These are phyloP conservation scores for Eucalyptus curtisii DNA, from an alignment of 345 rosid genomes.

Conservation along the genomic window DNA sequence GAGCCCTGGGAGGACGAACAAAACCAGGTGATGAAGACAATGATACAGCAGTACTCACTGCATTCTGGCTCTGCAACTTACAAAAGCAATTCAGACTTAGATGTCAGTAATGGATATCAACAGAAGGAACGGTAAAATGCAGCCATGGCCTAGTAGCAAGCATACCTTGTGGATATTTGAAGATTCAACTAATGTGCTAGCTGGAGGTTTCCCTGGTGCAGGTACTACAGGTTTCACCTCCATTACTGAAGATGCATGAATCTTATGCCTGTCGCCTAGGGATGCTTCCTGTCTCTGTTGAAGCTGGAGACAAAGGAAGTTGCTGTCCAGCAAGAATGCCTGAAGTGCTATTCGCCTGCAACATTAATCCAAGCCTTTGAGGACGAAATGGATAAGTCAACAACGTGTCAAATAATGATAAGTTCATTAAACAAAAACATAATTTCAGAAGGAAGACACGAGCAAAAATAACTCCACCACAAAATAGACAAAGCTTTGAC, in stretches of 20 bases:
- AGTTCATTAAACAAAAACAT: not conserved
- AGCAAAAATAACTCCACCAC: not conserved
- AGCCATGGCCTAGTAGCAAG: not conserved
- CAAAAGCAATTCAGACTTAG: not conserved
- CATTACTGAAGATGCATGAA: conserved; percentile 13
- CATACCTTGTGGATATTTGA: conserved; percentile 52
- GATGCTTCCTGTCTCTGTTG: conserved; percentile 48
- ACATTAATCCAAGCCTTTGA: not conserved
- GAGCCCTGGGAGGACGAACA: conserved; percentile 47
- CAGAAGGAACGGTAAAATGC: not conserved
- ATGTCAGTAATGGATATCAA: not conserved
- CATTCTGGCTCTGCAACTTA: conserved; percentile 23
- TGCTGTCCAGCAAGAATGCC: conserved; percentile 31
- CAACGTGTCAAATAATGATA: not conserved
- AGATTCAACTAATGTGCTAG: conserved; percentile 28
- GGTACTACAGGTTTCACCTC: conserved; percentile 37
- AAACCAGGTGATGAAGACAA: conserved; percentile 49
- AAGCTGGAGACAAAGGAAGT: conserved; percentile 36
- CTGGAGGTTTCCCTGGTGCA: conserved; percentile 21
- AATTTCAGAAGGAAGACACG: not conserved
- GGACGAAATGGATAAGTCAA: not conserved
- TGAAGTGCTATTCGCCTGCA: conserved; percentile 37
- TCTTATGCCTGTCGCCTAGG: conserved; percentile 47
- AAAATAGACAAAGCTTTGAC: not conserved
- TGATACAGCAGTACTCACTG: conserved; percentile 23